Conservation (phyloP, 495 filamentous ascomycete genomes). For the Rhizodiscina lignyota region DNA sequence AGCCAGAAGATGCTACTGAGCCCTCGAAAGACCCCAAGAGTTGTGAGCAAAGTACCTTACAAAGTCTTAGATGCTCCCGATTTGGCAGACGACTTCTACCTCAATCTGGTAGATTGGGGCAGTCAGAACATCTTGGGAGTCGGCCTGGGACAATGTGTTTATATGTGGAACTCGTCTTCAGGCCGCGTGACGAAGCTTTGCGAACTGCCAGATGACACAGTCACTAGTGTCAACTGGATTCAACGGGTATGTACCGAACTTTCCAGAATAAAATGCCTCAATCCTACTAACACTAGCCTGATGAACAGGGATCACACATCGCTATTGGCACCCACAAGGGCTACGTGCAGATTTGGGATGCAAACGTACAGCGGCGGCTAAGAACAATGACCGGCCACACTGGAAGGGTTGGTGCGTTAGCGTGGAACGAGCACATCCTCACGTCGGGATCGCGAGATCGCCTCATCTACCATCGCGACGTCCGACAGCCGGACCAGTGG, state of each 20-base stretch:
- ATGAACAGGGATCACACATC: conserved; percentile 65
- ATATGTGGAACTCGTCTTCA: conserved; percentile 90
- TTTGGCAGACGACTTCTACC: conserved; percentile 89
- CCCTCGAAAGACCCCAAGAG: conserved; percentile 70
- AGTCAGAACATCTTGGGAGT: conserved; percentile 85
- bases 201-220: conserved; percentile 79
- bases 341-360: conserved; percentile 95
- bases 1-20: conserved; percentile 85
- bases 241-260: conserved; percentile 39
- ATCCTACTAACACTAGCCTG: conserved; percentile 1
- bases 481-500: conserved; percentile 83
- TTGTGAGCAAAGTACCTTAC: conserved; percentile 89
- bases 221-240: conserved; percentile 96
- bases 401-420: conserved; percentile 74
- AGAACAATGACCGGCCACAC: conserved; percentile 95
- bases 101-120: conserved; percentile 98
- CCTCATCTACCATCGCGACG: conserved; percentile 84
- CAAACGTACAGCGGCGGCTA: conserved; percentile 62
- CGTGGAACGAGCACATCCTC: conserved; percentile 96
- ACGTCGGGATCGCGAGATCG: conserved; percentile 91
- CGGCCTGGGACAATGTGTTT: conserved; percentile 83
- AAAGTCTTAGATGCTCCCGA: conserved; percentile 96
- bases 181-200: conserved; percentile 84
- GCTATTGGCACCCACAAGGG: conserved; percentile 89
- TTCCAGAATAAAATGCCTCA: background rate